Evolutionary conservation across 2,329 filamentous ascomycete genomes (phyloP).

Genomic region (Clonostachys byssicola): DNA sequence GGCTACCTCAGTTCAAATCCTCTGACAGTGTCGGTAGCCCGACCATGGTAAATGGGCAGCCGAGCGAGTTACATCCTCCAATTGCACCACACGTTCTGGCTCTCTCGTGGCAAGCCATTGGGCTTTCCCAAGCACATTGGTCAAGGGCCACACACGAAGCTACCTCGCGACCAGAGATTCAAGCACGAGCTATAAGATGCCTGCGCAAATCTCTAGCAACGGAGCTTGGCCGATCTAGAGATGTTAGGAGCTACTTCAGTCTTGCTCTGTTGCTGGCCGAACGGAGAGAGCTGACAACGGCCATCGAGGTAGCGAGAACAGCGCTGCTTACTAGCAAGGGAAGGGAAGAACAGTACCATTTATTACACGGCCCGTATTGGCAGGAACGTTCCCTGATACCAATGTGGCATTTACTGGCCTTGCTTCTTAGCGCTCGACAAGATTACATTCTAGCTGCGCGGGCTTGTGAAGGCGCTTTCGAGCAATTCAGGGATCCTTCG

Average conservation of each 20-base stretch:
- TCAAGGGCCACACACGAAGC: conserved; percentile 77
- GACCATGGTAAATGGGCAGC: background rate
- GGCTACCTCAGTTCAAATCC: conserved; percentile 34
- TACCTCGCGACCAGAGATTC: conserved; percentile 65
- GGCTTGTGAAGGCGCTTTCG: conserved; percentile 86
- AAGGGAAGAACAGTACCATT: conserved; percentile 34
- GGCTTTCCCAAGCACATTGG: conserved; percentile 83
- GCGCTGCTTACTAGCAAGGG: conserved; percentile 62
- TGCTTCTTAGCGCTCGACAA: conserved; percentile 81
- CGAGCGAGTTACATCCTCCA: conserved; percentile 21
- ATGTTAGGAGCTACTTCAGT: conserved; percentile 75
- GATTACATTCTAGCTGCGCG: conserved; percentile 77
- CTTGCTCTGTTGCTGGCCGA: conserved; percentile 85
- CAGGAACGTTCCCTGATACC: conserved; percentile 67
- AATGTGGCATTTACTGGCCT: conserved; percentile 85
- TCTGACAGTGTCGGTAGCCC: conserved; percentile 14
- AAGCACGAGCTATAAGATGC: conserved; percentile 71
- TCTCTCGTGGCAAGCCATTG: conserved; percentile 77
- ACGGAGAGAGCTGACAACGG: conserved; percentile 72
- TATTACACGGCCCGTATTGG: conserved; percentile 47
- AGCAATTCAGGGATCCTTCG: conserved; percentile 74
- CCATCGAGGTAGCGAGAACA: conserved; percentile 77
- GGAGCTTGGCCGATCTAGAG: conserved; percentile 60
- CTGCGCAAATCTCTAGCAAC: conserved; percentile 70
- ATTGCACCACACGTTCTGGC: conserved; percentile 62